Conservation (phyloP, 202 grass and related monocot genomes). For the Panicum hallii region DNA sequence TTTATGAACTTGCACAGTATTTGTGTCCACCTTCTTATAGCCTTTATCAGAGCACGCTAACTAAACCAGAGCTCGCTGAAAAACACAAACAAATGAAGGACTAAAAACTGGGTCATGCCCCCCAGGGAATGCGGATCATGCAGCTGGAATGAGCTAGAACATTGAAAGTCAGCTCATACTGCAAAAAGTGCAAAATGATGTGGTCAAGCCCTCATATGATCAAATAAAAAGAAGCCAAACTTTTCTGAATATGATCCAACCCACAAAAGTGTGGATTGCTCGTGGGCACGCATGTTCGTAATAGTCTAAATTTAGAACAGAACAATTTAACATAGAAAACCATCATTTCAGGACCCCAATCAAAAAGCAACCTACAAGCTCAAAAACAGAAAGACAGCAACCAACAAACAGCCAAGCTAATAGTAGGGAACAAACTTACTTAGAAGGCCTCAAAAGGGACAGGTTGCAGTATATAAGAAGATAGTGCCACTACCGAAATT, state of each 20-base stretch:
- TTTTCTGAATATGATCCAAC: neutral
- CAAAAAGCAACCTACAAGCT: neutral
- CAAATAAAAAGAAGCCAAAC: neutral
- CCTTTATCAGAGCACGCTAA: too few relatives aligned
- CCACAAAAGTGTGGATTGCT: conserved; percentile 10
- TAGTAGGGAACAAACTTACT: too few relatives aligned
- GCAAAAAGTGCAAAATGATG: neutral
- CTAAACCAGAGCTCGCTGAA: too few relatives aligned
- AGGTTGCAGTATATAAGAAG: neutral
- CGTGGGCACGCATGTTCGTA: neutral
- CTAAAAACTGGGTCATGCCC: too few relatives aligned
- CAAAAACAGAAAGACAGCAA: neutral
- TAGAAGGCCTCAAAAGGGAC: too few relatives aligned
- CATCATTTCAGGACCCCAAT: neutral
- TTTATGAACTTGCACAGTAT: too few relatives aligned
- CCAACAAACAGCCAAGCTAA: neutral
- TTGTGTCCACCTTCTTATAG: too few relatives aligned
- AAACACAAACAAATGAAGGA: too few relatives aligned
- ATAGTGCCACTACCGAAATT: neutral
- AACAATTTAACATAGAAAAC: neutral
- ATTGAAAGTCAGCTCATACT: neutral
- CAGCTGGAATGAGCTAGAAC: neutral
- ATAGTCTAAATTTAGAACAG: too few relatives aligned
- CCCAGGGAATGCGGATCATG: too few relatives aligned
- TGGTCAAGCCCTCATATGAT: too few relatives aligned